Base-by-base conservation (phyloP, 495 filamentous ascomycete genomes). In the Lasiosphaeriaceae sp. region DNA sequence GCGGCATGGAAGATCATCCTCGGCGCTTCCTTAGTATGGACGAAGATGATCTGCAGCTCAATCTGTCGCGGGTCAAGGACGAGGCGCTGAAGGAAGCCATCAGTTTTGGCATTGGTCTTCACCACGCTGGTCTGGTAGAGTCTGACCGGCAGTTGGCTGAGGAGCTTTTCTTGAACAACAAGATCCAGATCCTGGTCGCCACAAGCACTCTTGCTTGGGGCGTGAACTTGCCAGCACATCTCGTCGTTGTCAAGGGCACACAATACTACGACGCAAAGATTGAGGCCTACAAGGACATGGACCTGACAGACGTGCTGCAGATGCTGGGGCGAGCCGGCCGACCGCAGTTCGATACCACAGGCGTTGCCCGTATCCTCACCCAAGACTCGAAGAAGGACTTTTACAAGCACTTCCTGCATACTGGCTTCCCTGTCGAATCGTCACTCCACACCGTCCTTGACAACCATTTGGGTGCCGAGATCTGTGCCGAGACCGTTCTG, bases 371-470 rank as follows among this genome's bases (percentile, higher is more conserved):
- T 26, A 97, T 99, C 61, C 96, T 97, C 71, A 97, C 95, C 0
- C 92, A 99, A 65, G 93, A 97, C 56, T 76, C 92, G 11, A 99
- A 97, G 77, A 99, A 99, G 71, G 90, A 90, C n/a, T 99, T 97
- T 73, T 99, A 99, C 75, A 99, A 97, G 77, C 92, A 99, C 74
- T 99, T 99, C 68, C 70, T 99, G 46, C 94, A 99, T 66, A 97
- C 95, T 11, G 94, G 94, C 3, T 99, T 99, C 72, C 94, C 94
- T 0, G 94, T 99, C 22, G 94, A 99, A 70, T 96, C 92, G 8
- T 91, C 91, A 3, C 77, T 99, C 19, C 94, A 99, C 75, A 96
- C 94, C 21, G 94, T 96, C 1, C 78, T 97, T 3, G 94, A 97
- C 71, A 96, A 99, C 77, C 94, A 99, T 77, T 79, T 99, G 67